phyloP scores from a whole-genome alignment of 208 protist species.

The Porcisia deanei region DNA sequence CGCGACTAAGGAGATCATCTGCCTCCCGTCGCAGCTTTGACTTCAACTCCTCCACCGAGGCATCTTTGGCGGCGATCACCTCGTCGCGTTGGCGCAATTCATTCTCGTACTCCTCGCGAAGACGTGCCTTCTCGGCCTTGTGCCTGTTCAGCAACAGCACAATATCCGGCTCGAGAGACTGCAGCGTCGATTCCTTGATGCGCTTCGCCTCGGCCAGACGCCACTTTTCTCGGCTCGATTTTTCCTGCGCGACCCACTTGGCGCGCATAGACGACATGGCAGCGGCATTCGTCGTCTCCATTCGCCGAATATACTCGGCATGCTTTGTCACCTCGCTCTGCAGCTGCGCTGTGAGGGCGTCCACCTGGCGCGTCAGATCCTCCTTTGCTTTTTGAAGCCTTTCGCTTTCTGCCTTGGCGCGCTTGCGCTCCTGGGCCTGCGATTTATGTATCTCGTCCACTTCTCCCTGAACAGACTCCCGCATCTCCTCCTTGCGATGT shows the following conservation, averaged over 20 bases:
- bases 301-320: constrained; percentile 48
- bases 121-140: constrained; percentile 88
- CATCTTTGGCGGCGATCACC: constrained; percentile 75
- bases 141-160: constrained; percentile 91
- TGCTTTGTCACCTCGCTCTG: constrained; percentile 45
- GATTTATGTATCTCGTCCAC: constrained; percentile 44
- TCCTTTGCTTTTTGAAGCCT: constrained; percentile 56
- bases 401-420: constrained; percentile 33
- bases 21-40: constrained; percentile 62
- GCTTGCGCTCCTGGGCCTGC: constrained; percentile 33
- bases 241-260: constrained; percentile 84
- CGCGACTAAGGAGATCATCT: constrained; percentile 47
- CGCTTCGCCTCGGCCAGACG: constrained; percentile 81
- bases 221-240: constrained; percentile 80
- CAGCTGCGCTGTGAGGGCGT: constrained; percentile 62
- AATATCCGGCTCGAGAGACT: constrained; percentile 92
- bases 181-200: constrained; percentile 91
- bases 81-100: constrained; percentile 86
- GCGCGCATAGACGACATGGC: constrained; percentile 66
- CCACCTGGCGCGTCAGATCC: constrained; percentile 48
- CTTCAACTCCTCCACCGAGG: constrained; percentile 68
- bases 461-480: constrained; percentile 39
- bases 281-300: constrained; percentile 70
- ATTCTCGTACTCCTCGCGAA: constrained; percentile 88
- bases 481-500: constrained; percentile 36